Base-by-base conservation (phyloP, 2,329 filamentous ascomycete species). In the Ophiostoma piceae region DNA sequence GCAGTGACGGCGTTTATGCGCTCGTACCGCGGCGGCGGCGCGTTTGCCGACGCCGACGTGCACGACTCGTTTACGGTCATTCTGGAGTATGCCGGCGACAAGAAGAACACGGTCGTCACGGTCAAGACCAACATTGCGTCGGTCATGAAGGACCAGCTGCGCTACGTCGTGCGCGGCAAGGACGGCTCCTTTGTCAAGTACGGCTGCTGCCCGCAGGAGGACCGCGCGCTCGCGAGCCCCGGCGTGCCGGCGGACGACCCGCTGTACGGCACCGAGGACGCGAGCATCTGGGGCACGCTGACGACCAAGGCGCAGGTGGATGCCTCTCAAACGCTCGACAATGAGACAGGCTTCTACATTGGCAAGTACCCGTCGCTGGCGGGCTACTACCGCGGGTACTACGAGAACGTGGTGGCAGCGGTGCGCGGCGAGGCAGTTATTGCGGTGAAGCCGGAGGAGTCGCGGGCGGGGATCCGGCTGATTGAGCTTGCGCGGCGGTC, bases 121-220 rank as follows among this genome's bases (percentile, higher is more conserved):
- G 83, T 82, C 41, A 89, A 89, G 77, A 85, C 85, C 7, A 81
- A 80, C 1, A 82, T 88, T n/a, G 80, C 88, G 39, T 86, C 82
- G 69, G 80, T 84, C 0, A 84, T 89, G 74, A 82, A 81, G 51
- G 82, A 86, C 73, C 87, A 89, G 76, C 76, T 89, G 71, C 79
- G 87, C 67, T 89, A 83, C 77, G 88, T 86, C 82, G 82, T 89
- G 4, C 79, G 87, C 4, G 88, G 87, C 35, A 85, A 85, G 1
- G 84, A 87, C 75, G 87, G 87, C 0, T 77, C 77, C 0, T 83
- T 78, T 69, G 70, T 81, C 70, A 82, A 83, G 35, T 73, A 70
- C 26, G 73, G 74, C 54, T 77, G 76, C 57, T 79, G 79, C 67
- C 76, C 75, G 0, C 79, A 82, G 62, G 79, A 81, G 66, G 75